These are phyloP conservation scores for Alternaria infectoria DNA, from an alignment of 2,329 filamentous ascomycete genomes.

Conservation along the genomic window DNA sequence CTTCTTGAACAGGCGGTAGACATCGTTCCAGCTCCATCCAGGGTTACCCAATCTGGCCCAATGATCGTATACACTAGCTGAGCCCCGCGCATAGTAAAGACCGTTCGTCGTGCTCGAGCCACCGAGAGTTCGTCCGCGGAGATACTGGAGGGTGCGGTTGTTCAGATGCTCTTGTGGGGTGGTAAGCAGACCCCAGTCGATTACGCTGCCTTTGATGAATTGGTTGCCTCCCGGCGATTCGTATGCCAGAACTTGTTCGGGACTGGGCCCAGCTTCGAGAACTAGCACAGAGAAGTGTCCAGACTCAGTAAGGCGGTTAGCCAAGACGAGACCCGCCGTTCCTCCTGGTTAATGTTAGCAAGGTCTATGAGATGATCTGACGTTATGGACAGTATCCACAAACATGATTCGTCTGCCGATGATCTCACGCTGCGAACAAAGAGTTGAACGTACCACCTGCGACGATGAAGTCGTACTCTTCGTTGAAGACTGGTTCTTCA, in stretches of 20 bases:
- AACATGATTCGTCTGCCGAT: too few species aligned
- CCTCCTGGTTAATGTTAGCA: slow-evolving; percentile 15
- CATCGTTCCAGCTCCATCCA: slow-evolving; percentile 57
- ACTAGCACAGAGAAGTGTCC: slow-evolving; percentile 36
- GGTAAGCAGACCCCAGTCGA: slow-evolving; percentile 41
- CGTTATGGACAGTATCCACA: fast-evolving
- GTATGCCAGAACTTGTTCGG: slow-evolving; percentile 40
- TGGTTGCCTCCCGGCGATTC: slow-evolving; percentile 37
- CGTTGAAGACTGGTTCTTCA: slow-evolving; percentile 15
- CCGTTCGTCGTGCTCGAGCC: slow-evolving; percentile 45
- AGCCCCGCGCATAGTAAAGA: slow-evolving; percentile 43
- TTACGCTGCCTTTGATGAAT: slow-evolving; percentile 32
- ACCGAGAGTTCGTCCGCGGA: slow-evolving; percentile 36
- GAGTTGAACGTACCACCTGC: slow-evolving; percentile 19
- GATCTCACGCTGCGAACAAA: too few species aligned
- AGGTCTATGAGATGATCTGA: not conserved
- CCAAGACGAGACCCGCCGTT: slow-evolving; percentile 35
- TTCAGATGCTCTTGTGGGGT: slow-evolving; percentile 30
- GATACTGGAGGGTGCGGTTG: slow-evolving; percentile 30
- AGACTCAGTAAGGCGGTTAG: slow-evolving; percentile 33
- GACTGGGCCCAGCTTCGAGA: slow-evolving; percentile 40
- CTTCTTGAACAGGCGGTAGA: slow-evolving; percentile 30
- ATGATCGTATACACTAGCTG: slow-evolving; percentile 51
- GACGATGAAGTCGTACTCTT: slow-evolving; percentile 28
- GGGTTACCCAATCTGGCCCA: slow-evolving; percentile 65